These are phyloP conservation scores for Yarrowia keelungensis DNA, from an alignment of 805 yeast species.

Conservation along the genomic window DNA sequence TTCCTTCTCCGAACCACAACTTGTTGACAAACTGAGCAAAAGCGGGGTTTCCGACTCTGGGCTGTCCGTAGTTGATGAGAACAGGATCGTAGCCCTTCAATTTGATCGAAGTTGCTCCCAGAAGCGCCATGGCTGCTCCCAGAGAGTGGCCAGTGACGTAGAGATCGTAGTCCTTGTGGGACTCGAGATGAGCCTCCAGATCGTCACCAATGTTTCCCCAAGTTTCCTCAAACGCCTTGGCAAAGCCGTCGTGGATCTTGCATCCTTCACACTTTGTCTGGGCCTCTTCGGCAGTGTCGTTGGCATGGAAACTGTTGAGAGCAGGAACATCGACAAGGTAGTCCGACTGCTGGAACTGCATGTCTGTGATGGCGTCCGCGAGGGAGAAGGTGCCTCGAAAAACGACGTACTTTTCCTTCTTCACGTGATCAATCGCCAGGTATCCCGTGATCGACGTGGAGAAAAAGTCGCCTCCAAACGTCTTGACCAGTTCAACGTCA, in stretches of 20 bases:
- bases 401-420: constrained; percentile 25
- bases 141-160: constrained; percentile 12
- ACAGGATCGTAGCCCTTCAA: constrained; percentile 19
- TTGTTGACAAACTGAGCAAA: constrained; percentile 5
- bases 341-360: constrained; percentile 16
- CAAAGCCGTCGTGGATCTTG: constrained; percentile 27
- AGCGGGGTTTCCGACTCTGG: constrained; percentile 1
- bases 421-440: constrained; percentile 22
- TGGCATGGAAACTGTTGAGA: neutral
- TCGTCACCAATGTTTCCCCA: constrained; percentile 12
- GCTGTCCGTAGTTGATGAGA: constrained; percentile 19
- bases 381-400: constrained; percentile 19
- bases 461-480: constrained; percentile 18
- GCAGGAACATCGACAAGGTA: constrained; percentile 11
- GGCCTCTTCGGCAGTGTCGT: neutral
- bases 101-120: constrained; percentile 8
- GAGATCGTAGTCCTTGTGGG: constrained; percentile 4
- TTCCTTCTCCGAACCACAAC: constrained; percentile 24
- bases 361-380: constrained; percentile 9
- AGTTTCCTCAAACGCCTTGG: constrained; percentile 11
- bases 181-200: neutral
- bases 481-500: constrained; percentile 9
- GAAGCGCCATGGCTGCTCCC: constrained; percentile 18
- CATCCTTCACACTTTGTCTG: constrained; percentile 2
- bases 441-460: constrained; percentile 5